These are phyloP conservation scores for Penicillium malachiteum DNA, from an alignment of 495 filamentous ascomycete species.

Conservation along the genomic window DNA sequence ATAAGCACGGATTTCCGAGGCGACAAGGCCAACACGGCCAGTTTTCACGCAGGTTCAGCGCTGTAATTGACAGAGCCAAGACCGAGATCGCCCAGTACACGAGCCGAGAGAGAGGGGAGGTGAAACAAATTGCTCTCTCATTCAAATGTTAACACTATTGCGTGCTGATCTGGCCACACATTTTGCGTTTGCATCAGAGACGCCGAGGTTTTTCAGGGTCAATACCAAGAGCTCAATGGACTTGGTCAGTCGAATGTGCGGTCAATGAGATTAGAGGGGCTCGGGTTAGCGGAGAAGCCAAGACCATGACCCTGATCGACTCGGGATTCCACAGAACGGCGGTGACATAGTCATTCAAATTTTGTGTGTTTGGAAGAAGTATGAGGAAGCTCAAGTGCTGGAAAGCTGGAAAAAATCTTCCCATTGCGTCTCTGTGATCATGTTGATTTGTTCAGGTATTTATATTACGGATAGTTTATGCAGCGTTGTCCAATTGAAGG, in stretches of 20 bases:
- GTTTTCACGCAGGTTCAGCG: background rate
- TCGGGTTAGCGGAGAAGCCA: background rate
- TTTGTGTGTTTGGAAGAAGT: no score
- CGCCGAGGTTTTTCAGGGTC: slow-evolving; percentile 2
- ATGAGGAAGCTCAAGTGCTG: no score
- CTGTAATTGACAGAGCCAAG: background rate
- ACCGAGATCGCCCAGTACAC: background rate
- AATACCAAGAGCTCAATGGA: slow-evolving; percentile 1
- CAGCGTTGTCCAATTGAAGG: background rate
- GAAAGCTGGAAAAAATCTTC: no score
- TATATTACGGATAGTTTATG: background rate
- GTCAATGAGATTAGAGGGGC: background rate
- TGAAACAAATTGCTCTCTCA: background rate
- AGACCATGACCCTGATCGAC: background rate
- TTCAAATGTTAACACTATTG: no score
- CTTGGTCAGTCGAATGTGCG: background rate
- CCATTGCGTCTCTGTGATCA: background rate
- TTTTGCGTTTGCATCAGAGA: background rate
- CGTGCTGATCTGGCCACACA: no score
- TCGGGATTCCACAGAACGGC: background rate
- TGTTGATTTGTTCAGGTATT: background rate
- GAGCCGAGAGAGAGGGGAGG: no score
- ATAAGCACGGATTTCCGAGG: background rate
- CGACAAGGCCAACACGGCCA: background rate
- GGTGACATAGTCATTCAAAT: background rate